Evolutionary conservation across 192 early-diverging fungal species (phyloP), one percentile per base, ranked within the genome.

Genomic region (Backusella liffmaniae): DNA sequence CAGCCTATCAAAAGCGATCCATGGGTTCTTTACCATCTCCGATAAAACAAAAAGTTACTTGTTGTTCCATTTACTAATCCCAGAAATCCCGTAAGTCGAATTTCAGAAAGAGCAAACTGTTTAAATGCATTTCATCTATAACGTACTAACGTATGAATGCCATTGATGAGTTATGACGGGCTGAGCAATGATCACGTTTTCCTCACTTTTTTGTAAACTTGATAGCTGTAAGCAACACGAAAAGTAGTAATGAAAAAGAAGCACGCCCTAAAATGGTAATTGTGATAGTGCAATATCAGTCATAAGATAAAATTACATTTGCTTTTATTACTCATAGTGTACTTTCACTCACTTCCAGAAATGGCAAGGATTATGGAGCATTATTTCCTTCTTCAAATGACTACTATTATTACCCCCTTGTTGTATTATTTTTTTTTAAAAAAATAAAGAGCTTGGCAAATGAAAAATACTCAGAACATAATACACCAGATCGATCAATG

Each of bases 281-380:
- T 12, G 10, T 26, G 7, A 23, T 59, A 26, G 56, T 59, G 56
- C 56, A 59, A 59, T 59, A 21, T 59, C 56, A 62, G 56, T 62
- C 29, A 62, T 62, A 62, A 62, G 56, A 29, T 7, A 62, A 62
- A 39, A 39, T 39, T 62, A 62, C 56, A 62, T 62, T 62, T 62
- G 12, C 56, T 62, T 56, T 62, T 62, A 62, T 62, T 62, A 62
- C 56, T 62, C 56, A 62, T 62, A 62, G 56, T 29, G 56, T 23
- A 62, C 23, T 62, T 62, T 62, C 26, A 62, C 56, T 62, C 12
- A 29, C 56, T 62, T 62, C 56, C 23, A 62, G 56, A 62, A 62
- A 62, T 62, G 56, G 56, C 26, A 62, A 62, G 26, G 56, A 23
- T 12, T 21, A 26, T 59, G 26, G 9, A 59, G 53, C 53, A 21